Base-by-base conservation (phyloP, 371 early-diverging fungal species). In the Mortierella sp. region DNA sequence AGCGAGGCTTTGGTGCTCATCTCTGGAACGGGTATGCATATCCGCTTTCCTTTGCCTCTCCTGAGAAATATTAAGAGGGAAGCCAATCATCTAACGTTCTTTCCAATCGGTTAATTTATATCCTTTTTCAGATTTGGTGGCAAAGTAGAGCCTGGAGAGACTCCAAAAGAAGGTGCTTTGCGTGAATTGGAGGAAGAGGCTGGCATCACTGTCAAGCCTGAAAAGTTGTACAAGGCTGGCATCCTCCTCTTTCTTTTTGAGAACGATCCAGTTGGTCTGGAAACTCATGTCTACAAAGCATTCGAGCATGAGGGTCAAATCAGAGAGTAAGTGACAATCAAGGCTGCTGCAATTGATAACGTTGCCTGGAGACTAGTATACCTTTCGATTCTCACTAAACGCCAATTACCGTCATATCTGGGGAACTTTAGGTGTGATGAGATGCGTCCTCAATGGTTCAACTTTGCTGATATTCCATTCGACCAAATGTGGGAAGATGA, bases 141-240 rank as follows among this genome's bases (percentile, higher is more conserved):
- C 36, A 94, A 94, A 73, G 85, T 90, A 7, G 94, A 94, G 62
- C 70, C 83, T 7, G 90, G 89, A 3, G 94, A 94, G 69, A 91
- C 92, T 0, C 74, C 91, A 10, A 72, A 85, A 43, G 74, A 89
- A 61, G 93, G 90, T 28, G 93, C 94, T 0, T 70, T 81, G 16
- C 88, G 94, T 15, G 94, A 94, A 65, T 83, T 94, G 19, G 63
- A 87, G 69, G 94, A 94, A 75, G 93, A 93, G 60, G 85, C 90
- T 7, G 86, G 87, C n/a, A 80, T 80, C 45, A 75, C 76, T 4
- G 75, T 94, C 24, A 68, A 79, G 19, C 86, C 88, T 9, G 61
- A 83, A 33, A 64, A 80, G 8, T 65, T 93, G 67, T 50, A 73
- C 3, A 85, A 86, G 55, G 84, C 87, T 0, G 93, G 92, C 4